Conservation (phyloP, 2,329 filamentous ascomycete species). For the Pseudogymnoascus sp. region DNA sequence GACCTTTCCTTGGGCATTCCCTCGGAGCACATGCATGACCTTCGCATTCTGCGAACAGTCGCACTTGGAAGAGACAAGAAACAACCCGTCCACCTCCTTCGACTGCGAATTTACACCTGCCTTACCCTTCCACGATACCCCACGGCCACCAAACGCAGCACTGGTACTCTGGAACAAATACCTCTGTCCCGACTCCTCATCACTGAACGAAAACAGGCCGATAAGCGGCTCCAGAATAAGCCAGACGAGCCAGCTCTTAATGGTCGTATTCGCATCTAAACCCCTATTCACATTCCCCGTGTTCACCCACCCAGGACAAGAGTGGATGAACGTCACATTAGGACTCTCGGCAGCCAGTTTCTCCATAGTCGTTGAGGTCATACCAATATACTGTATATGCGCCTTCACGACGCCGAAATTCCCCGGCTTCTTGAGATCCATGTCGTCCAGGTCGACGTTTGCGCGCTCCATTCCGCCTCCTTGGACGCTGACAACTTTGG, state of each 20-base stretch:
- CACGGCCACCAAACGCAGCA: conserved; percentile 30
- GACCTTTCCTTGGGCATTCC: conserved; percentile 24
- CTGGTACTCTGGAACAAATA: conserved; percentile 31
- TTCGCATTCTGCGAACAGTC: conserved; percentile 28
- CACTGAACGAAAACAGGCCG: conserved; percentile 20
- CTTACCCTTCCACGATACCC: conserved; percentile 27
- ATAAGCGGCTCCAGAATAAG: conserved; percentile 29
- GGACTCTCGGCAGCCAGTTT: conserved; percentile 38
- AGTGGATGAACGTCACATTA: conserved; percentile 31
- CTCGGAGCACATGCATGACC: conserved; percentile 23
- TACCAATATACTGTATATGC: conserved; percentile 38
- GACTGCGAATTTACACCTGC: conserved; percentile 25
- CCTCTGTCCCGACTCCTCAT: conserved; percentile 30
- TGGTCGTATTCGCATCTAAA: conserved; percentile 15
- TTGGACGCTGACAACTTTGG: conserved; percentile 46
- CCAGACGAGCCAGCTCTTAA: conserved; percentile 27
- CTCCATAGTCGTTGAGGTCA: conserved; percentile 40
- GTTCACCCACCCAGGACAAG: conserved; percentile 29
- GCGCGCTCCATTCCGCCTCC: conserved; percentile 42
- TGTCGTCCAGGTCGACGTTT: conserved; percentile 33
- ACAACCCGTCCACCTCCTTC: conserved; percentile 25
- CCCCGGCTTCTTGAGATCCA: conserved; percentile 29
- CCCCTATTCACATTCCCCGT: conserved; percentile 15
- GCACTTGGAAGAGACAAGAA: conserved; percentile 29
- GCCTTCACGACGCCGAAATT: conserved; percentile 28